phyloP scores from a whole-genome alignment of 768 basidiomycete species.

The Auricularia cornea region DNA sequence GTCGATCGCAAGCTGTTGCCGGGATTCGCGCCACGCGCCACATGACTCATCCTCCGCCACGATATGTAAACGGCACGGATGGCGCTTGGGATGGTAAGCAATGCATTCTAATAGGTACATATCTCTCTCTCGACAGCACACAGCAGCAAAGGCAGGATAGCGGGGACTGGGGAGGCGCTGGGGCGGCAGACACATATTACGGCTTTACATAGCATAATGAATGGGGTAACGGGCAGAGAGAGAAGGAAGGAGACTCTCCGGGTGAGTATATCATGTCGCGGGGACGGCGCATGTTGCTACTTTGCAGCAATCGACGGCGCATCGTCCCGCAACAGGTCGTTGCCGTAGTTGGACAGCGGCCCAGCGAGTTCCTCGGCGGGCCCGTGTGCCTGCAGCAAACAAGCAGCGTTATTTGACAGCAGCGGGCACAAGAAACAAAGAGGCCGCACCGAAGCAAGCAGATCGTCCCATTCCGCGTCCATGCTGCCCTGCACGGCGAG shows the following conservation, averaged over 20 bases:
- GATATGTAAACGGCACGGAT: too few species aligned
- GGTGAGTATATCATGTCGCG: too few species aligned
- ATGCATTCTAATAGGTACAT: too few species aligned
- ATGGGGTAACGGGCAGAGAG: not conserved
- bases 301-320: not conserved
- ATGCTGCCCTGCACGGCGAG: not conserved
- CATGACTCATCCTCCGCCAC: too few species aligned
- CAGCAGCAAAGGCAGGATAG: too few species aligned
- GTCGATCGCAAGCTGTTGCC: too few species aligned
- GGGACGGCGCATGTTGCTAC: not conserved
- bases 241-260: not conserved
- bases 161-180: too few species aligned
- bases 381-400: not conserved
- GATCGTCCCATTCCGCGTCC: not conserved
- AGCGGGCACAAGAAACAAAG: not conserved
- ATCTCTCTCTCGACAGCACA: too few species aligned
- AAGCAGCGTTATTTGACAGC: not conserved
- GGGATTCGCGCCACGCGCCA: too few species aligned
- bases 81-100: too few species aligned
- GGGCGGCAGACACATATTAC: too few species aligned
- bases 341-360: not conserved
- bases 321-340: not conserved
- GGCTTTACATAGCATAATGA: too few species aligned
- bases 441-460: not conserved
- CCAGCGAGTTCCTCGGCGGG: not conserved